Evolutionary conservation across 2,329 filamentous ascomycete species (phyloP).

Genomic region (Phialophora macrospora): DNA sequence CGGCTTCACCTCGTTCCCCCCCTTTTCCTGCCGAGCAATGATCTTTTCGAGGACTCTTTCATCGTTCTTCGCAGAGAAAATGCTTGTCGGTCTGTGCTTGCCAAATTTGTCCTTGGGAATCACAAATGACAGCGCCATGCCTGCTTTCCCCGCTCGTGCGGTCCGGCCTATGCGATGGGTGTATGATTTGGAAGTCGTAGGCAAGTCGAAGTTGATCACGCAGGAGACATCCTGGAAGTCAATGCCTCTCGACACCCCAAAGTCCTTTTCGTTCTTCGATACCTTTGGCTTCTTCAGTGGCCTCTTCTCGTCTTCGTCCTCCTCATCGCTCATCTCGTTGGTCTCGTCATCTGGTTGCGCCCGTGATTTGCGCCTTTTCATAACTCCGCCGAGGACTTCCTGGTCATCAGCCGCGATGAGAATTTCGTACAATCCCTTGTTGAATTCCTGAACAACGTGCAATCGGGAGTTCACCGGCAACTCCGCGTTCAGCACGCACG

Average conservation of each 20-base stretch:
- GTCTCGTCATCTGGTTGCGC: slow-evolving; percentile 39
- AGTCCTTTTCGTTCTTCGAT: slow-evolving; percentile 79
- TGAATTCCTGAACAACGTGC: slow-evolving; percentile 97
- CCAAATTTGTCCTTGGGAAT: slow-evolving; percentile 79
- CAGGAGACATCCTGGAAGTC: slow-evolving; percentile 95
- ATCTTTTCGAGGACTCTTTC: slow-evolving; percentile 84
- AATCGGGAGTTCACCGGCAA: slow-evolving; percentile 89
- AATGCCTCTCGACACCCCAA: slow-evolving; percentile 92
- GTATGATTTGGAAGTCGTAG: slow-evolving; percentile 84
- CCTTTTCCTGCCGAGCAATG: slow-evolving; percentile 74
- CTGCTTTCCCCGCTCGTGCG: slow-evolving; percentile 84
- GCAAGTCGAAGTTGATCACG: slow-evolving; percentile 96
- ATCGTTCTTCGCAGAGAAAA: slow-evolving; percentile 76
- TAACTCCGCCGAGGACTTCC: slow-evolving; percentile 70
- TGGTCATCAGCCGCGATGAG: slow-evolving; percentile 95
- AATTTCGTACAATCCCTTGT: slow-evolving; percentile 94
- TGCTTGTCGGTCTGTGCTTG: slow-evolving; percentile 86
- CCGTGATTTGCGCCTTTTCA: slow-evolving; percentile 40
- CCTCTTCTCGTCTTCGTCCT: slow-evolving; percentile 44
- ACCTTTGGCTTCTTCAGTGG: slow-evolving; percentile 68
- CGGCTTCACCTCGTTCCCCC: slow-evolving; percentile 79
- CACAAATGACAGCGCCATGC: slow-evolving; percentile 95
- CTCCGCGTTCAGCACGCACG: slow-evolving; percentile 92
- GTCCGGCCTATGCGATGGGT: slow-evolving; percentile 97
- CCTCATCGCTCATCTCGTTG: slow-evolving; percentile 47